phyloP scores from a whole-genome alignment of 306 rosid species.

The Cucumis cinereus region DNA sequence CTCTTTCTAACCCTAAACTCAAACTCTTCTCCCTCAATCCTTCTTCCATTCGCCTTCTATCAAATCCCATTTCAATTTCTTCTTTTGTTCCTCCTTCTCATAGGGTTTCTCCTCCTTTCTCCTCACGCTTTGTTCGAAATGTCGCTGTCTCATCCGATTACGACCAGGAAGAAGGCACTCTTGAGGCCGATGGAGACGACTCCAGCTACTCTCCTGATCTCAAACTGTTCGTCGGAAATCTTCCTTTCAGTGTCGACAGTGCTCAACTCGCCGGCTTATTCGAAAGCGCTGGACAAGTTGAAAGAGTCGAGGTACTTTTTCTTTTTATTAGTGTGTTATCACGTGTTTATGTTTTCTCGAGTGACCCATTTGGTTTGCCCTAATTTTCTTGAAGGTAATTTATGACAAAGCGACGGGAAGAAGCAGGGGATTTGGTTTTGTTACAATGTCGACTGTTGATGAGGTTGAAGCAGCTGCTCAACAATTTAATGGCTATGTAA shows the following conservation, averaged over 20 bases:
- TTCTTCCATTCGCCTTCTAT: slow-evolving; percentile 13
- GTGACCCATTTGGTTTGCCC: neutral
- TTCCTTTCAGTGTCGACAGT: slow-evolving; percentile 73
- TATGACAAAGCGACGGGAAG: slow-evolving; percentile 81
- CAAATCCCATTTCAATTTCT: slow-evolving; percentile 38
- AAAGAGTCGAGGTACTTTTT: slow-evolving; percentile 71
- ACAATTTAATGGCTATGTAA: slow-evolving; percentile 83
- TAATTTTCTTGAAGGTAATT: slow-evolving; percentile 39
- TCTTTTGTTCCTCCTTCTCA: slow-evolving; percentile 23
- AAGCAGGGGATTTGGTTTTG: slow-evolving; percentile 95
- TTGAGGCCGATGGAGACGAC: slow-evolving; percentile 18
- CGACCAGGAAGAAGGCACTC: slow-evolving; percentile 54
- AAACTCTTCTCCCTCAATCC: slow-evolving; percentile 18
- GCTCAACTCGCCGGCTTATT: slow-evolving; percentile 78
- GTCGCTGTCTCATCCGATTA: slow-evolving; percentile 56
- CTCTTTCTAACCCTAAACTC: slow-evolving; percentile 14
- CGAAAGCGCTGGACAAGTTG: slow-evolving; percentile 59
- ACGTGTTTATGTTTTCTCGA: neutral
- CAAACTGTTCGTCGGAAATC: slow-evolving; percentile 76
- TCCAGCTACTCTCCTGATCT: slow-evolving; percentile 35
- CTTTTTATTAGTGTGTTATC: neutral
- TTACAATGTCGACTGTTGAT: slow-evolving; percentile 60
- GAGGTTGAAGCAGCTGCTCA: slow-evolving; percentile 77
- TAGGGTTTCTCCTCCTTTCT: slow-evolving; percentile 1
- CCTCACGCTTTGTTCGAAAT: slow-evolving; percentile 36